Conservation (phyloP, 2,329 filamentous ascomycete species). For the Didymella arachidicola region DNA sequence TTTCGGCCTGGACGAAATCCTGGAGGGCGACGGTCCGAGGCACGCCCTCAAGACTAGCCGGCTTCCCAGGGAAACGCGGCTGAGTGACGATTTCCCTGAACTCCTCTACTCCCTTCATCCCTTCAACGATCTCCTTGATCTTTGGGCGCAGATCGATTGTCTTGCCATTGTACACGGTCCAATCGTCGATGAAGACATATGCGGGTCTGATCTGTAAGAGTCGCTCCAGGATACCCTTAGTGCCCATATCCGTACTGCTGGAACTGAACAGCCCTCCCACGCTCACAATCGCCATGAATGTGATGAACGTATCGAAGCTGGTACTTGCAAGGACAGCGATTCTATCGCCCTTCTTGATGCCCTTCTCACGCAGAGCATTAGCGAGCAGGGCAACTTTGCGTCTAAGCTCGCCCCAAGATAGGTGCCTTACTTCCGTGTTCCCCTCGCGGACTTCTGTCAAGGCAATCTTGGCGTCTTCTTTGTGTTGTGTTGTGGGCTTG, state of each 20-base stretch:
- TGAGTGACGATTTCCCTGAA: constrained; percentile 72
- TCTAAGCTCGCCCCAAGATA: constrained; percentile 74
- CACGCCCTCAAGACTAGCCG: constrained; percentile 66
- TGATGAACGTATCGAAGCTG: constrained; percentile 74
- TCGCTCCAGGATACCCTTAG: constrained; percentile 77
- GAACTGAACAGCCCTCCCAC: constrained; percentile 79
- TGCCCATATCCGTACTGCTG: constrained; percentile 83
- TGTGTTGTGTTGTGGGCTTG: constrained; percentile 62
- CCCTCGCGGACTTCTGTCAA: constrained; percentile 77
- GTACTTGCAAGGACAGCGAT: constrained; percentile 79
- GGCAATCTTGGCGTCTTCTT: constrained; percentile 75
- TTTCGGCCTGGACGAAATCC: constrained; percentile 52
- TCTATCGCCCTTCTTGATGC: constrained; percentile 74
- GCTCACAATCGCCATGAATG: constrained; percentile 73
- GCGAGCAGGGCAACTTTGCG: constrained; percentile 65
- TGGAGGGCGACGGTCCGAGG: constrained; percentile 56
- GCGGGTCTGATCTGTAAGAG: constrained; percentile 77
- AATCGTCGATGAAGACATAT: constrained; percentile 85
- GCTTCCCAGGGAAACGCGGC: constrained; percentile 66
- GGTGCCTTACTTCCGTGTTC: constrained; percentile 57
- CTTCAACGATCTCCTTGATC: constrained; percentile 70
- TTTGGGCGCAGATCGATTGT: constrained; percentile 74
- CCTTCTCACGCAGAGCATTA: constrained; percentile 70
- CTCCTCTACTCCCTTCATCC: constrained; percentile 66
- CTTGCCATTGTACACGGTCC: constrained; percentile 80